Evolutionary conservation across 768 basidiomycete genomes (phyloP).

Genomic region (Tylopilus felleus): DNA sequence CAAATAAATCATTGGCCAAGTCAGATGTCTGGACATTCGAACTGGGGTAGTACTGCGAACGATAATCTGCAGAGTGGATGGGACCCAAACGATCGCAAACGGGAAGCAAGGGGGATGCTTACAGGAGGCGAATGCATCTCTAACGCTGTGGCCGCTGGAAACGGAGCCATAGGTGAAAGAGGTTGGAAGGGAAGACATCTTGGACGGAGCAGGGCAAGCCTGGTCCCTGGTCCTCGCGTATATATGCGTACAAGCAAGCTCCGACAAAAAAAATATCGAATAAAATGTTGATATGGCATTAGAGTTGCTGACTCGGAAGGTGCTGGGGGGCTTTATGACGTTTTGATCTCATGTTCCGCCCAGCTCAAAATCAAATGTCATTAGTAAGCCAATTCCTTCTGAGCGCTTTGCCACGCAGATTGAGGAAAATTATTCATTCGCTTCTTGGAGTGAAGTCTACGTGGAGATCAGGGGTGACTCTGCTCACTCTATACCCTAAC

Average conservation of each 20-base stretch:
- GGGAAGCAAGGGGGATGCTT: constrained; percentile 18
- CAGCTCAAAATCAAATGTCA: neutral
- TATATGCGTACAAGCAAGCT: neutral
- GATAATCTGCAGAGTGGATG: constrained; percentile 47
- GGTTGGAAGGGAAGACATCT: constrained; percentile 49
- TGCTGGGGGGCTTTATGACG: neutral
- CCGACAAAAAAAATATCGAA: constrained; percentile 1
- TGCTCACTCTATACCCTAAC: neutral
- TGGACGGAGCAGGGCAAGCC: neutral
- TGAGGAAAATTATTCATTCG: neutral
- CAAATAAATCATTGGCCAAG: constrained; percentile 36
- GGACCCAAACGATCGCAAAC: neutral
- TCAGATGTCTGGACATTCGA: constrained; percentile 54
- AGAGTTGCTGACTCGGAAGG: neutral
- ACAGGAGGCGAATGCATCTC: constrained; percentile 63
- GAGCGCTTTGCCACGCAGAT: neutral
- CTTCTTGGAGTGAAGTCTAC: neutral
- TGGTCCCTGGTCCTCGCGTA: neutral
- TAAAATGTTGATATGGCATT: neutral
- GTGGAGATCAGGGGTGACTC: too few relatives aligned
- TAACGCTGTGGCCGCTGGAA: constrained; percentile 46
- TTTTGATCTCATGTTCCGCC: neutral
- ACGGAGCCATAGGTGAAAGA: constrained; percentile 46
- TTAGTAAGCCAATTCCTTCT: too few relatives aligned
- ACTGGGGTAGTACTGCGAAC: constrained; percentile 64